Base-by-base conservation (phyloP, 768 basidiomycete genomes). In the Leccinum disarticulatum region DNA sequence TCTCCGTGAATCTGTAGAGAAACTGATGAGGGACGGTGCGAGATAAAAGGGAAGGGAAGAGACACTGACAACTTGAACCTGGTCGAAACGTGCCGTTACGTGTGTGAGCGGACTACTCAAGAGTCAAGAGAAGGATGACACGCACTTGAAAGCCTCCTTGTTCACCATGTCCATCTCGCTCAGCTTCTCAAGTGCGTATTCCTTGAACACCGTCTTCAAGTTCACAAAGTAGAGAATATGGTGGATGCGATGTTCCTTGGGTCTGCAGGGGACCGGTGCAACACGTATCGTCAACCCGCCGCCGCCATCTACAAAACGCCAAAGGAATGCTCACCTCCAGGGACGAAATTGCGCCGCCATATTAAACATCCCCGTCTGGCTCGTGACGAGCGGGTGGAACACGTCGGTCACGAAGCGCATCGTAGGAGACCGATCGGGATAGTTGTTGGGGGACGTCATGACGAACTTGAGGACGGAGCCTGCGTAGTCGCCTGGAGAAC, bases 191-290 rank as follows among this genome's bases (percentile, higher is more conserved):
- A 94, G 80, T 1, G 83, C 83, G 50, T 85, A 77, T 69, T 86
- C 86, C 74, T 93, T 93, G 81, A 94, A 94, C 0, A 87, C 81
- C 1, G 86, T 79, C 68, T 22, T 22, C 22, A 22, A 22, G 22
- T 94, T 94, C 56, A 93, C 74, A 75, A 83, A 92, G 68, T 92
- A 88, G 36, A 93, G 76, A 14, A 94, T 75, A 69, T 92, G 86
- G 64, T 90, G 90, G 10, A 88, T 77, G 65, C 87, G 89, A 63
- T 93, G 89, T 60, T 91, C 90, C 66, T 87, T 86, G 11, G 92
- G 87, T 67, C 91, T 92, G 60, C 1, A 15, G 50, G 11, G n/a
- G 4, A 10, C 15, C 25, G 8, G 22, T 47, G 9, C 46, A 47
- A 47, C 11, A 38, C 22, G 49, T 48, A 36, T 36, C 38, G 38